Evolutionary conservation across 768 basidiomycete genomes (phyloP).

Genomic region (Boletus insuetus): DNA sequence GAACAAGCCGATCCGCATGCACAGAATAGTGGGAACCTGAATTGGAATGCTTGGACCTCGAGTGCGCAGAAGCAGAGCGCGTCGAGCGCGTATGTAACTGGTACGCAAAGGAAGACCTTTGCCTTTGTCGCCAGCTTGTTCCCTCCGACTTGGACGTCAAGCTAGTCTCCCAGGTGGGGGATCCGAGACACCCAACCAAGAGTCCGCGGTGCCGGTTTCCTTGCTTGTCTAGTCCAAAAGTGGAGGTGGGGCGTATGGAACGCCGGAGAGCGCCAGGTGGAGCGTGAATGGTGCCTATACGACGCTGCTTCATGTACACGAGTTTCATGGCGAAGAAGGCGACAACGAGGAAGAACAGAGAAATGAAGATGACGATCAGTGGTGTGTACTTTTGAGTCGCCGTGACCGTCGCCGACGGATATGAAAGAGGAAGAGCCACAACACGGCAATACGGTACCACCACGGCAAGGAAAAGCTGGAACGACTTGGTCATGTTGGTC

Average conservation of each 20-base stretch:
- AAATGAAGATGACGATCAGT: slow-evolving; percentile 11
- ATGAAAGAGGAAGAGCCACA: slow-evolving; percentile 13
- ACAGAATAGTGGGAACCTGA: slow-evolving; percentile 7
- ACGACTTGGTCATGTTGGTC: slow-evolving; percentile 3
- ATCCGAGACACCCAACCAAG: slow-evolving; percentile 30
- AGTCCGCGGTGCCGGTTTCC: slow-evolving; percentile 10
- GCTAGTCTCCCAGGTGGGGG: slow-evolving; percentile 31
- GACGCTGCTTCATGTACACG: slow-evolving; percentile 30
- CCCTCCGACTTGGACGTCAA: slow-evolving; percentile 14
- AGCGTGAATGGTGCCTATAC: slow-evolving; percentile 25
- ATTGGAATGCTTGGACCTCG: not conserved
- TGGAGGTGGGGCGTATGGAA: not conserved
- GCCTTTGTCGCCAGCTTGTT: slow-evolving; percentile 4
- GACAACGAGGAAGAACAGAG: slow-evolving; percentile 15
- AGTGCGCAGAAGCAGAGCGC: slow-evolving; percentile 3
- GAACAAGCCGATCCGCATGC: not conserved
- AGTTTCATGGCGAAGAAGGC: slow-evolving; percentile 22
- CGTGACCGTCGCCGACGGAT: not conserved
- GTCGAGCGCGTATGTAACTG: not conserved
- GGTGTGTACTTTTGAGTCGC: slow-evolving; percentile 5
- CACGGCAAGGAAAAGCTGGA: not conserved
- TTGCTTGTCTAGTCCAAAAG: not conserved
- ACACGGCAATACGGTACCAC: slow-evolving; percentile 1
- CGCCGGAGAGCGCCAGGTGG: not conserved
- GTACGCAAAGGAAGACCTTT: slow-evolving; percentile 6